Conservation (phyloP, 768 basidiomycete genomes). For the Suillus brevipes region DNA sequence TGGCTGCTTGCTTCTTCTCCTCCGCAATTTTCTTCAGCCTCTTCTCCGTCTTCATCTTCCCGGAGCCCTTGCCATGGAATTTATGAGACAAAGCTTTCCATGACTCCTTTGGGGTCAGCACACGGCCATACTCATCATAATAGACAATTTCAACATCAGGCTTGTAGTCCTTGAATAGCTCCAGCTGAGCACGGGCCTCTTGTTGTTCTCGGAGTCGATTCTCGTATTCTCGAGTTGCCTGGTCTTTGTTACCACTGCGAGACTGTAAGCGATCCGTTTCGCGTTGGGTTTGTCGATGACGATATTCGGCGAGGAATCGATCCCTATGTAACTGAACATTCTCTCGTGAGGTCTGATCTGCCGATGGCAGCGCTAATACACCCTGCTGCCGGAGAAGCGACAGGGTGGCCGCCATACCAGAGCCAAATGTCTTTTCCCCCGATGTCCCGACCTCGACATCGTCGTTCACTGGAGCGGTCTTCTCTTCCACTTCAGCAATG, state of each 20-base stretch:
- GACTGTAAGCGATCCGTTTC: constrained; percentile 78
- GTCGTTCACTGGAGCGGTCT: constrained; percentile 32
- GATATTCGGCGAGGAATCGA: constrained; percentile 86
- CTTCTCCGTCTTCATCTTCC: constrained; percentile 97
- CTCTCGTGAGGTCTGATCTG: constrained; percentile 77
- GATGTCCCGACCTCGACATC: constrained; percentile 58
- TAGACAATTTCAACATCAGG: constrained; percentile 97
- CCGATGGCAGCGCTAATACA: constrained; percentile 63
- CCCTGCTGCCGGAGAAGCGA: constrained; percentile 91
- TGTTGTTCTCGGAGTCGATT: constrained; percentile 90
- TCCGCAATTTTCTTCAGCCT: constrained; percentile 96
- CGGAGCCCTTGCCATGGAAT: constrained; percentile 97
- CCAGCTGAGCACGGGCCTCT: constrained; percentile 78
- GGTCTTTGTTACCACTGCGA: constrained; percentile 84
- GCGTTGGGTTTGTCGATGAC: constrained; percentile 70
- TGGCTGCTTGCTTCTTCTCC: constrained; percentile 90
- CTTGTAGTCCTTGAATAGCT: constrained; percentile 91
- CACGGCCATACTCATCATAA: constrained; percentile 92
- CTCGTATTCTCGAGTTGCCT: constrained; percentile 92
- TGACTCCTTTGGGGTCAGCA: constrained; percentile 90
- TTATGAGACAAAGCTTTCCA: constrained; percentile 98
- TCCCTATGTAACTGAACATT: constrained; percentile 81
- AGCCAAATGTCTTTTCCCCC: constrained; percentile 73
- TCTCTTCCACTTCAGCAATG: constrained; percentile 60
- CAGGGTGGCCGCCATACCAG: constrained; percentile 87